Base-by-base conservation (phyloP, 2,329 filamentous ascomycete genomes). In the Aspergillus latus region DNA sequence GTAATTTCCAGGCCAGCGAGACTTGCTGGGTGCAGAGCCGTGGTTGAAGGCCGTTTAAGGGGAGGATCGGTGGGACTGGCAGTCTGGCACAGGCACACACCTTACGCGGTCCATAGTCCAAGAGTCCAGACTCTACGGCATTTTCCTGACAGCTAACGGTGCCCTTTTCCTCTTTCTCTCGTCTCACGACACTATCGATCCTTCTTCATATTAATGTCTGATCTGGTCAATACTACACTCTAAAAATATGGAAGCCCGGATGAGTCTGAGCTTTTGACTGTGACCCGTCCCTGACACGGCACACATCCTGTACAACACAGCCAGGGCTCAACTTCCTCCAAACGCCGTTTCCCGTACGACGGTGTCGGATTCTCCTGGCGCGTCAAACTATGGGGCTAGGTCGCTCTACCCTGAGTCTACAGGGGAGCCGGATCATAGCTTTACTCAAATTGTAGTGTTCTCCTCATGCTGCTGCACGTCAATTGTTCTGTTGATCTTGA, bases 101-200 rank as follows among this genome's bases (percentile, higher is more conserved):
- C 29, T 47, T 47, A 34, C 45, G 45, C 10, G 45, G 45, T 48
- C 29, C 29, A 9, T 11, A 11, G 32, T 21, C 15, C 15, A 21
- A 13, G 32, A 39, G 32, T 52, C 49, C 29, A 52, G 37, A 44
- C 32, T 34, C 29, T 34, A n/a, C 34, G 9, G 34, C 34, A n/a
- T 48, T 29, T 47, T 47, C 49, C 39, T 56, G 54, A 56, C 54
- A 56, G 47, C 40, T 56, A 56, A 55, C 53, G 46, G 53, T 50
- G 42, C 15, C 53, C 40, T 50, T 55, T 50, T 51, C 40, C 40
- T 40, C 43, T 46, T 49, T 40, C 28, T 43, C 39, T 44, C 26
- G 26, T 28, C 26, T 28, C 26, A 5, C 26, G 26, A n/a, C 36
- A 49, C 39, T 55, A 45, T 34, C 2, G 28, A 16, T 46, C 44